These are phyloP conservation scores for Coniella vitis DNA, from an alignment of 2,329 filamentous ascomycete genomes.

Conservation along the genomic window DNA sequence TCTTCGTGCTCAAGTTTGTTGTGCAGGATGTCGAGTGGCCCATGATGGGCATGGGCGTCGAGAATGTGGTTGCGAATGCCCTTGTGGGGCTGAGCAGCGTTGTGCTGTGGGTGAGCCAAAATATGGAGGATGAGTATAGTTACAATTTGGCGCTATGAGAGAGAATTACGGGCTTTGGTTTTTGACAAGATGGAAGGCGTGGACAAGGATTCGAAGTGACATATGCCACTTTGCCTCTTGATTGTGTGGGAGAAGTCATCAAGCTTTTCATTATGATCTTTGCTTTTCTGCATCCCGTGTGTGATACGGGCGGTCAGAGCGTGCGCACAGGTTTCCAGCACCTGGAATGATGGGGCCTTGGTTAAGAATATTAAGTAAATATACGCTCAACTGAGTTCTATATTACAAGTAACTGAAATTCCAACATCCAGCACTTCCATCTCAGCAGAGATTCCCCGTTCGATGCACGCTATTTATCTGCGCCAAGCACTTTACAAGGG, in stretches of 20 bases:
- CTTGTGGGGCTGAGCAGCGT: constrained; percentile 57
- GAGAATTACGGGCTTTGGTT: neutral
- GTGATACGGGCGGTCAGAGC: constrained; percentile 5
- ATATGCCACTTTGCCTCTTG: neutral
- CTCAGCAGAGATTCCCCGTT: neutral
- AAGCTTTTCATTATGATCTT: neutral
- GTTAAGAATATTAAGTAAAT: constrained; percentile 1
- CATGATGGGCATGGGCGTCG: constrained; percentile 56
- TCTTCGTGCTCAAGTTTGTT: constrained; percentile 59
- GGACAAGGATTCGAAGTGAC: neutral
- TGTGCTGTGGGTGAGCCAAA: constrained; percentile 62
- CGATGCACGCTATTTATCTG: neutral
- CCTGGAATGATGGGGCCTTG: neutral
- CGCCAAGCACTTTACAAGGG: neutral
- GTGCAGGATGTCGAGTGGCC: constrained; percentile 52
- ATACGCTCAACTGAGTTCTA: constrained; percentile 5
- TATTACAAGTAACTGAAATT: constrained; percentile 2
- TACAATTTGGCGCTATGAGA: constrained; percentile 57
- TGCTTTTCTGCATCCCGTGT: neutral
- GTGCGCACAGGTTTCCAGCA: neutral
- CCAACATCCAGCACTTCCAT: neutral
- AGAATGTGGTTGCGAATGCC: constrained; percentile 60
- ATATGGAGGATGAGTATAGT: constrained; percentile 66
- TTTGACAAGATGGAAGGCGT: neutral
- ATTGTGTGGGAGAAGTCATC: neutral